Base-by-base conservation (phyloP, 352 stramenopile genomes). In the Globisporangium megalacanthum region DNA sequence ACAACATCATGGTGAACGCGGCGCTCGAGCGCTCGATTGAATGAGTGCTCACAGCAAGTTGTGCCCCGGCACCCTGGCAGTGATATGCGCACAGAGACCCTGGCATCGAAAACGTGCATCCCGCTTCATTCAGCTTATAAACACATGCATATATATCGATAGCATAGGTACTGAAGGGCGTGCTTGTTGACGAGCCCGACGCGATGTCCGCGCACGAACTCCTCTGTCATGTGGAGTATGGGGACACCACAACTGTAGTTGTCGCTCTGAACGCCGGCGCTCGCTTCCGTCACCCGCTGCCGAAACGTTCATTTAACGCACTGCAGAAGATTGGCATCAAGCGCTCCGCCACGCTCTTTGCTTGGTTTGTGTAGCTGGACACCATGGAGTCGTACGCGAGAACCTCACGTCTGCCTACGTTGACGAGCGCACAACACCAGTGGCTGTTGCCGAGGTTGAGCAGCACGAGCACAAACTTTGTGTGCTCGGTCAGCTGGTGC, bases 221-320 rank as follows among this genome's bases (percentile, higher is more conserved):
- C 47, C 47, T 52, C 47, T 5, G 11, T 9, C 31, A 52, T 36
- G 9, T 39, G 9, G 22, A 37, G 47, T 10, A 52, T 15, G 29
- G 37, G 37, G 22, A 51, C 46, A 7, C 20, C 20, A 22, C 46
- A 51, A 25, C 37, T 51, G 46, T 51, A 51, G 7, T 51, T 51
- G 22, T 39, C 46, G 22, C 29, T 11, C 9, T 51, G 46, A 13
- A 36, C n/a, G 8, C 46, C 22, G 11, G 19, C 46, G 33, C 33
- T 37, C 33, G 33, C 33, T 9, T 37, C 33, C 42, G 42, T 48
- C 6, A 20, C 25, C 3, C 7, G 2, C 13, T 29, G 42, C 42
- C 20, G 33, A 37, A 37, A 37, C 8, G 33, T 20, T 5, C 20
- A n/a, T 13, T n/a, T 14, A 48, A 20, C n/a, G 5, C n/a, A n/a